Evolutionary conservation across 495 filamentous ascomycete genomes (phyloP).

Genomic region (Cercophora newfieldiana): DNA sequence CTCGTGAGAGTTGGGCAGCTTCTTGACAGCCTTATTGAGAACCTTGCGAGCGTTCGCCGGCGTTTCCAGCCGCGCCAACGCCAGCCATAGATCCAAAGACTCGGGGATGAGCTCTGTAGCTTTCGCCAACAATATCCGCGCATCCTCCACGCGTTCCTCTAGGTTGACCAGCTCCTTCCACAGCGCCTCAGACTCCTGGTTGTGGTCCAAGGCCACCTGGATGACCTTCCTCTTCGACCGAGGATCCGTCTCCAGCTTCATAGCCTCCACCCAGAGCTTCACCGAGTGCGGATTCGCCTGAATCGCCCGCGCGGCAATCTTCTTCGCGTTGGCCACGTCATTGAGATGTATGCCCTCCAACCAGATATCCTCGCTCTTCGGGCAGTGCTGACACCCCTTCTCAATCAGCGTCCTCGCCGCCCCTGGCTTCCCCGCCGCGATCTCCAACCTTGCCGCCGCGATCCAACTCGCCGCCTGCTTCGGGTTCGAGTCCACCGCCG

Average conservation of each 20-base stretch:
- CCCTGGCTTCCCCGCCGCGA: conserved; percentile 85
- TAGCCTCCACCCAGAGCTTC: conserved; percentile 88
- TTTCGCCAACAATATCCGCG: conserved; percentile 81
- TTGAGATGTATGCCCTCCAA: conserved; percentile 91
- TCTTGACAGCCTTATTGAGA: conserved; percentile 91
- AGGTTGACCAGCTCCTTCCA: conserved; percentile 99
- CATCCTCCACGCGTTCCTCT: conserved; percentile 85
- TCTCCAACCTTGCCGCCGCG: conserved; percentile 88
- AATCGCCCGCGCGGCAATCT: conserved; percentile 94
- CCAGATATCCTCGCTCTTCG: conserved; percentile 94
- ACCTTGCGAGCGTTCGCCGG: conserved; percentile 91
- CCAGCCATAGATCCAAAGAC: conserved; percentile 93
- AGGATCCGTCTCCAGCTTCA: conserved; percentile 81
- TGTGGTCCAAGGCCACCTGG: conserved; percentile 81
- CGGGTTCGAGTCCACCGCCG: conserved; percentile 92
- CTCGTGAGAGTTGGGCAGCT: conserved; percentile 85
- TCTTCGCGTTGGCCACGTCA: conserved; percentile 86
- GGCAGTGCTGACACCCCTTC: conserved; percentile 83
- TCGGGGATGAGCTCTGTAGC: conserved; percentile 91
- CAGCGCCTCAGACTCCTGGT: conserved; percentile 85
- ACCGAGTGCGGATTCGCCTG: conserved; percentile 87
- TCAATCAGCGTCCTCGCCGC: conserved; percentile 82
- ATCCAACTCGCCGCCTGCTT: conserved; percentile 97
- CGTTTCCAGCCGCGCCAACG: conserved; percentile 82
- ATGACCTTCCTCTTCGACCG: conserved; percentile 87